Evolutionary conservation across 768 basidiomycete species (phyloP), one percentile per base, ranked within the genome.

Genomic region (Russula sp.): DNA sequence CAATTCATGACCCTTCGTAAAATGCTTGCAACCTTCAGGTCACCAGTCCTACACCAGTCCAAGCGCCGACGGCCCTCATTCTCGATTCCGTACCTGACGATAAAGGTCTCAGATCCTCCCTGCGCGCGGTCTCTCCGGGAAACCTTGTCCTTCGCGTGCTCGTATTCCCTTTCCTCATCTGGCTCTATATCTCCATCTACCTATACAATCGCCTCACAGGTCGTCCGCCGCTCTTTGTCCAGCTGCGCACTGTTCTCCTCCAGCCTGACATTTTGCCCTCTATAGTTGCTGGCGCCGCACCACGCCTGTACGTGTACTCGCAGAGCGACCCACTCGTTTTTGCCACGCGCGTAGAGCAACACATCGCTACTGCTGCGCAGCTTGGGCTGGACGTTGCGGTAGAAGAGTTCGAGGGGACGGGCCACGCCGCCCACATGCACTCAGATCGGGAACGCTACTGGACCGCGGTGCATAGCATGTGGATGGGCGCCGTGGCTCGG

Each of bases 1-100:
- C 68, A 69, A 44, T 62, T 67, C 39, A 59, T 69, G 56, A 61
- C 55, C 11, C 64, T 69, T n/a, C 67, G 63, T 8, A 69, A 63
- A 37, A 45, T 67, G 6, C 66, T 69, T 4, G 44, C 16, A 59
- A 58, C 4, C 54, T 55, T 16, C 58, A 60, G 16, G 44, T 27
- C 39, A 32, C 65, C 4, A 10, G 31, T 35, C 31, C 57, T 31
- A 5, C 20, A 16, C 34, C 34, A 8, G 42, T n/a, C n/a, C 61
- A 37, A 42, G 45, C 49, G n/a, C 66, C 68, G 18, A 62, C 57
- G 16, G 68, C 66, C 5, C 64, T 69, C 37, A 53, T 69, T 14
- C 61, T 67, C 11, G 68, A 69, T 54, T 67, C 68, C 6, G 57
- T 65, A 3, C 66, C 66, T 18, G 63, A 67, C 32, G 58, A 61